These are phyloP conservation scores for Bromus sterilis DNA, from an alignment of 176 grass and related monocot genomes.

Conservation along the genomic window DNA sequence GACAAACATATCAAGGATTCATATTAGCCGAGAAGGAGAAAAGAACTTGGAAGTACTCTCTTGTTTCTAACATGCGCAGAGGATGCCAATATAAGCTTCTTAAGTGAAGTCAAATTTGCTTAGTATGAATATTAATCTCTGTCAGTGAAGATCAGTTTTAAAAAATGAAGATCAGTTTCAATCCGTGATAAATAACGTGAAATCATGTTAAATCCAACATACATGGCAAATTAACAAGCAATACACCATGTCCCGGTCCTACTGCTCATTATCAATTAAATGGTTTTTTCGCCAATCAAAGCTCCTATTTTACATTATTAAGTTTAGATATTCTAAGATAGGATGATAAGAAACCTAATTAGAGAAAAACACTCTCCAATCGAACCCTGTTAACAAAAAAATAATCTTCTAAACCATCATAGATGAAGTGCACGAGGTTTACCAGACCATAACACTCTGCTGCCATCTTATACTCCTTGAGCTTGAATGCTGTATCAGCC, in stretches of 20 bases:
- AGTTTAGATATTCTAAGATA: not conserved
- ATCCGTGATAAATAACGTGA: not conserved
- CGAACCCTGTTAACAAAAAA: not conserved
- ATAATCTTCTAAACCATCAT: not conserved
- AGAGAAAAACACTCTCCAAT: not conserved
- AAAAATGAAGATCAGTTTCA: not conserved
- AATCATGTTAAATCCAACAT: not conserved
- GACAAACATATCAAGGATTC: not conserved
- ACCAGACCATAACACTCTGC: not conserved
- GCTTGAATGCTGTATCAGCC: not conserved
- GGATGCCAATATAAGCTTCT: not conserved
- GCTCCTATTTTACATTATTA: not conserved
- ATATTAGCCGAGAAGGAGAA: not conserved
- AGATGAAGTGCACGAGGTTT: constrained; percentile 1
- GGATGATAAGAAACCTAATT: not conserved
- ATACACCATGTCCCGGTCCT: not conserved
- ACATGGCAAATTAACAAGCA: not conserved
- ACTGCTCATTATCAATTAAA: not conserved
- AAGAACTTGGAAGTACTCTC: not conserved
- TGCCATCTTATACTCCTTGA: constrained; percentile 16
- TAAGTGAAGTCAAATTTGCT: not conserved
- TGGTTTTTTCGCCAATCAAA: not conserved
- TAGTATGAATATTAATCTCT: not conserved
- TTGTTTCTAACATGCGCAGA: not conserved
- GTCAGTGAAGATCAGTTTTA: not conserved